Evolutionary conservation across 23 red algal genomes (phyloP).

Genomic region (Gracilaria domingensis): DNA sequence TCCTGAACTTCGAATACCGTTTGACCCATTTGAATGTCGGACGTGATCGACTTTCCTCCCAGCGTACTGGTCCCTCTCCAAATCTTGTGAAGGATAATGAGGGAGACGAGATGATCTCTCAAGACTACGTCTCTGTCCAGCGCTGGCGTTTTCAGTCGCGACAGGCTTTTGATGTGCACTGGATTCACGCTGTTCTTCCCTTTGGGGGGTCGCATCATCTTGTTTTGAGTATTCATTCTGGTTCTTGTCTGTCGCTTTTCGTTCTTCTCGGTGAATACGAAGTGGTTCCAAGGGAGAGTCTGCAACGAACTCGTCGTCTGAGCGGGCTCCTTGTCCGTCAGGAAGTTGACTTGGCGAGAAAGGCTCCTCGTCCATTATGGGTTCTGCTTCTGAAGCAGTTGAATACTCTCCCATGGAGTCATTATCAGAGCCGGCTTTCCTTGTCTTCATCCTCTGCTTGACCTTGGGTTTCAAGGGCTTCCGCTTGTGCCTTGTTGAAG

Average conservation of each 20-base stretch:
- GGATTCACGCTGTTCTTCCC: not conserved
- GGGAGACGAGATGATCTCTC: not conserved
- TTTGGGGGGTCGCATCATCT: not conserved
- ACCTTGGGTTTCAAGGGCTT: constrained; percentile 48
- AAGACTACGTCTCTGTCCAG: not conserved
- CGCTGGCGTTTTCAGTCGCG: not conserved
- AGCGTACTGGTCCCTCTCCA: not conserved
- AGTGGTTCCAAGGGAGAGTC: constrained; percentile 33
- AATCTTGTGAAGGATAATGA: not conserved
- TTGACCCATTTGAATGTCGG: not conserved
- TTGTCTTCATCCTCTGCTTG: constrained; percentile 14
- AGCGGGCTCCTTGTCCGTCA: constrained; percentile 43
- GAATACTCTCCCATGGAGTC: constrained; percentile 71
- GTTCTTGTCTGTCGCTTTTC: not conserved
- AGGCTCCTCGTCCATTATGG: constrained; percentile 50
- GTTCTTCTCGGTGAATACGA: constrained; percentile 18
- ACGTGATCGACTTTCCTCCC: not conserved
- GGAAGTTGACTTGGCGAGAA: constrained; percentile 42
- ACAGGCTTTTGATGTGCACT: not conserved
- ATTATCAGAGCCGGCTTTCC: constrained; percentile 33
- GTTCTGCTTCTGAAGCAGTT: constrained; percentile 56
- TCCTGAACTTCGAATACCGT: not conserved
- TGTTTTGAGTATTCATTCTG: not conserved
- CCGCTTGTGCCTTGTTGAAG: constrained; percentile 27
- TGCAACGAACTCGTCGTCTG: constrained; percentile 51